Base-by-base conservation (phyloP, 495 filamentous ascomycete genomes). In the Lindgomyces ingoldianus region DNA sequence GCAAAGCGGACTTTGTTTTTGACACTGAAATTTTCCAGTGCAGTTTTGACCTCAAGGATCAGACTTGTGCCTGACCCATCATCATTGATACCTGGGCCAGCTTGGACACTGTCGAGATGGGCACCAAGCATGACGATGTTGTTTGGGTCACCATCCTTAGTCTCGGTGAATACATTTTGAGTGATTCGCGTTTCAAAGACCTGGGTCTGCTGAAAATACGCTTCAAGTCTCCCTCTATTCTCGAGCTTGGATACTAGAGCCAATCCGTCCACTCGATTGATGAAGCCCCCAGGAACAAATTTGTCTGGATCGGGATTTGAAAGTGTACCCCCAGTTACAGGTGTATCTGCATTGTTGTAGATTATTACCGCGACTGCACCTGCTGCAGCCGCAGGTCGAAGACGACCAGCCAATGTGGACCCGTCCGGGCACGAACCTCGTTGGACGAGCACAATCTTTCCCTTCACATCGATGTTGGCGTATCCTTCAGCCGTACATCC, bases 1-100 rank as follows among this genome's bases (percentile, higher is more conserved):
- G 74, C 78, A 73, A 91, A 90, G 57, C 87, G 84, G 22, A 91
- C 83, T 33, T 85, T 82, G 73, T 89, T 87, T 57, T 81, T 87
- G 67, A 84, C 78, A 29, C 68, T 73, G 79, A 79, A 90, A 39
- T 78, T 74, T 39, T 85, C 72, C 19, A 91, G 81, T 1, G 79
- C 75, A 27, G 81, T 81, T 14, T 89, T 88, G 18, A 89, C 76
- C 39, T 84, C 83, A 11, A 91, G 80, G 63, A 89, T 75, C 39
- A 79, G 83, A 70, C 88, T 82, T 22, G 79, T 80, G 45, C 88
- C 88, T 42, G 81, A 85, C 59, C 88, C 88, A 67, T 89, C 80
- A 69, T 89, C 86, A 72, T 89, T 88, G 79, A 89, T 85, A 9
- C 88, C 88, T 0, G 81, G 79, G 3, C 80, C 81, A 2, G 79